These are phyloP conservation scores for Aspergillus ellipticus DNA, from an alignment of 495 filamentous ascomycete genomes.

Conservation along the genomic window DNA sequence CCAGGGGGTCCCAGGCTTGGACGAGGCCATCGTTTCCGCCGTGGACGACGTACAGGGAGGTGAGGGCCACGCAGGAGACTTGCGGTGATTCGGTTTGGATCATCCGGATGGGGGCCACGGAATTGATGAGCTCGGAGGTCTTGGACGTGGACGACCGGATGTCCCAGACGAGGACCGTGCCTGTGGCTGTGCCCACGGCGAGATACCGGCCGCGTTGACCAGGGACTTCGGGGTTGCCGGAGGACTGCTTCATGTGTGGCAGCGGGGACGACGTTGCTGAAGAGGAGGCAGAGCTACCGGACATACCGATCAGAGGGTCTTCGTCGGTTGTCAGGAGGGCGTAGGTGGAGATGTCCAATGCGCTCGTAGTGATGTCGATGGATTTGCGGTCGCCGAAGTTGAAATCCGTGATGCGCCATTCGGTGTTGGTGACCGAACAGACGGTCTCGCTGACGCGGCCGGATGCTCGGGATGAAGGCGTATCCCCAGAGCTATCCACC, in stretches of 20 bases:
- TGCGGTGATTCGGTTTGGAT: slow-evolving; percentile 91
- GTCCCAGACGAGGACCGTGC: slow-evolving; percentile 80
- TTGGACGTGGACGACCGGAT: slow-evolving; percentile 60
- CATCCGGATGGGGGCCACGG: slow-evolving; percentile 63
- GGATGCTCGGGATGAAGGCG: slow-evolving; percentile 32
- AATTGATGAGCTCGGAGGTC: slow-evolving; percentile 47
- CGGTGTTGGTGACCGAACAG: slow-evolving; percentile 22
- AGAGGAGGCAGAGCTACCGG: slow-evolving; percentile 50
- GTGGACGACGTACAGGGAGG: slow-evolving; percentile 83
- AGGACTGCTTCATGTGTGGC: slow-evolving; percentile 43
- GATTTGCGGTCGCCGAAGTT: slow-evolving; percentile 48
- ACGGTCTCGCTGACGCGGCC: slow-evolving; percentile 13
- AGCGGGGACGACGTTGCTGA: slow-evolving; percentile 57
- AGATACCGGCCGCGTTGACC: slow-evolving; percentile 80
- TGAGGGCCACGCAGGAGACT: slow-evolving; percentile 79
- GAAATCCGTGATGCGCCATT: slow-evolving; percentile 63
- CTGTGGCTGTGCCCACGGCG: slow-evolving; percentile 76
- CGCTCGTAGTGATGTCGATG: slow-evolving; percentile 62
- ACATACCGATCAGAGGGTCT: slow-evolving; percentile 63
- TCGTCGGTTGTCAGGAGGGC: slow-evolving; percentile 68
- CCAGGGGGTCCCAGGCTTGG: slow-evolving; percentile 93
- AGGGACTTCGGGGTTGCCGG: slow-evolving; percentile 56
- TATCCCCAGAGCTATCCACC: slow-evolving; percentile 11
- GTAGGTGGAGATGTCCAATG: slow-evolving; percentile 73
- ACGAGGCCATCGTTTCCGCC: slow-evolving; percentile 94